Percentiles rank a stretch among this genome's conserved stretches.
Evolutionary conservation across 1,139 yeast species (phyloP).

Genomic region (Sugiyamaella castrensis): DNA sequence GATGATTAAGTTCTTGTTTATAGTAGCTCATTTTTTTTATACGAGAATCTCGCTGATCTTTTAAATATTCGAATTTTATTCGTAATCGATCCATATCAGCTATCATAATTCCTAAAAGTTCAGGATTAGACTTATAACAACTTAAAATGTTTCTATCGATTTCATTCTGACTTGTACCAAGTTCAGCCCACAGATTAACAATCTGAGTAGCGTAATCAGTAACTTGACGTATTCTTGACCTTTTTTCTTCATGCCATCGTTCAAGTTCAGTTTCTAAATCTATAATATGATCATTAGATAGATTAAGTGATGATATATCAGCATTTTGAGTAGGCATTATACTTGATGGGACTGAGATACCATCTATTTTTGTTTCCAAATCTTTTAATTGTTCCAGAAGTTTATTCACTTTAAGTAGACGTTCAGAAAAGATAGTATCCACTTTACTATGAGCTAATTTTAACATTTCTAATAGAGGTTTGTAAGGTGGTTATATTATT

Average conservation of each 20-base stretch:
- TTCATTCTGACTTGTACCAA: constrained; percentile 36
- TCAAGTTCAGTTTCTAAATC: constrained; percentile 31
- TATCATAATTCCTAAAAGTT: constrained; percentile 30
- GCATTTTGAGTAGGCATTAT: constrained; percentile 20
- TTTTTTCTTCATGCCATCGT: constrained; percentile 30
- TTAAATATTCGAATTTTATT: constrained; percentile 30
- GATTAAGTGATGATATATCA: constrained; percentile 16
- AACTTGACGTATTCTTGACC: constrained; percentile 26
- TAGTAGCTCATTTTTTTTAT: constrained; percentile 11
- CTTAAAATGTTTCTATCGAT: constrained; percentile 30
- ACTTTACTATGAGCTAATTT: constrained; percentile 22
- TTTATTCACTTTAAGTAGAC: constrained; percentile 24
- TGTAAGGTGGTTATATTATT: constrained; percentile 28
- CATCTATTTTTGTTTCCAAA: constrained; percentile 24
- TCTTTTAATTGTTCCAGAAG: constrained; percentile 22
- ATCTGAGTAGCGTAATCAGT: constrained; percentile 28
- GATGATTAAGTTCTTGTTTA: constrained; percentile 20
- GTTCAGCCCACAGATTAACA: constrained; percentile 36
- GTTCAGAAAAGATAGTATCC: constrained; percentile 24
- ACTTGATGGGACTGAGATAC: constrained; percentile 21
- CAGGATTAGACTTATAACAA: constrained; percentile 29
- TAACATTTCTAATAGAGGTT: constrained; percentile 18
- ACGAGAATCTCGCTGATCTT: constrained; percentile 30
- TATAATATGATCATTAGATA: constrained; percentile 23
- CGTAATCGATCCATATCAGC: constrained; percentile 29